phyloP scores from a whole-genome alignment of 306 rosid genomes.

The Herpetospermum pedunculosum region DNA sequence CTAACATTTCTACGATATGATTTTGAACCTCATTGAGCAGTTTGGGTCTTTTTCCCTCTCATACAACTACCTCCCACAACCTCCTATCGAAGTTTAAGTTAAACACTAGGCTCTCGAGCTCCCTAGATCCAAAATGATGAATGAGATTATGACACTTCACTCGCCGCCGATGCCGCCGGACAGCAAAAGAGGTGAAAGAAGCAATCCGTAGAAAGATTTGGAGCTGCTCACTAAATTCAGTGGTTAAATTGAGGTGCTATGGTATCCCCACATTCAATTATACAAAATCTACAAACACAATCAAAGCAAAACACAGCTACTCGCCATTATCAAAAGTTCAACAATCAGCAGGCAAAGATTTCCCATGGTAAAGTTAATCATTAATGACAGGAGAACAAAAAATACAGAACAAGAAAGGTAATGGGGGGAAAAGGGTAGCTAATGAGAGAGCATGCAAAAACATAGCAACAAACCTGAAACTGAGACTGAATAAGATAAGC shows the following conservation, averaged over 20 bases:
- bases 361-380: not conserved
- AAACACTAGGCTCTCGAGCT: too few relatives aligned
- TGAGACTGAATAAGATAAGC: constrained; percentile 73
- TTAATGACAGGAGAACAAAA: not conserved
- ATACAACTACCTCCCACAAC: too few relatives aligned
- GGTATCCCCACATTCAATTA: not conserved
- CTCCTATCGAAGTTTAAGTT: too few relatives aligned
- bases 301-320: not conserved
- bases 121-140: too few relatives aligned
- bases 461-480: constrained; percentile 53
- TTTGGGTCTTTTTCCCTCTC: too few relatives aligned
- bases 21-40: too few relatives aligned
- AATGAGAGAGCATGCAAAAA: not conserved
- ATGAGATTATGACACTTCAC: too few relatives aligned
- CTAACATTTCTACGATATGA: too few relatives aligned
- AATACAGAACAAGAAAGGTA: not conserved
- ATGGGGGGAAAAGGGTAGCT: not conserved
- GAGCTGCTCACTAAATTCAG: too few relatives aligned
- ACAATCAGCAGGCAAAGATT: not conserved
- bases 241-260: not conserved
- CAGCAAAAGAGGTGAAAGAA: too few relatives aligned
- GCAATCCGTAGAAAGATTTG: too few relatives aligned
- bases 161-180: too few relatives aligned
- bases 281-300: not conserved
- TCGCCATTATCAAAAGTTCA: not conserved